Base-by-base conservation (phyloP, 257 asterid genomes). In the Nicotiana obtusifolia region DNA sequence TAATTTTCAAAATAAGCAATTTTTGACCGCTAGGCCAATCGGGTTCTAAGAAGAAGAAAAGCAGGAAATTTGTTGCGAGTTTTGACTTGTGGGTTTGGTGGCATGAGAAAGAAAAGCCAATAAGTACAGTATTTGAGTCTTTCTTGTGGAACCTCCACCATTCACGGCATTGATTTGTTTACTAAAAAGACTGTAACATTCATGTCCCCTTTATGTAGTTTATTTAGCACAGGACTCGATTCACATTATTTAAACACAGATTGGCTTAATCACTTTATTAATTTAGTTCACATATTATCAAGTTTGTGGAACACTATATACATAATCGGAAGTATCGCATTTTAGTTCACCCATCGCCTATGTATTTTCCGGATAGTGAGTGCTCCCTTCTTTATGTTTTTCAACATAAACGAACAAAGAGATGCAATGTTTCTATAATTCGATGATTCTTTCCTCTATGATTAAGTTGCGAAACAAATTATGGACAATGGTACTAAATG, bases 121-220 rank as follows among this genome's bases (percentile, higher is more conserved):
- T 68, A 5, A 26, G 6, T 26, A 1, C 30, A 3, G 4, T 6
- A 0, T 35, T 68, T 20, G n/a, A 69, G 77, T 69, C 5, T n/a
- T 41, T 69, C 13, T 13, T 3, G 37, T 44, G 20, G 78, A 15
- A 13, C 83, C 80, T 78, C 88, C 93, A 85, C 82, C 91, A 90
- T 81, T 90, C 85, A 83, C 93, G 97, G 84, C 92, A 44, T 85
- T 81, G 85, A 90, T 84, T 84, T 71, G 4, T 71, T 71, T 41
- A 67, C 28, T 37, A 10, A 37, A 37, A 60, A 85, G 80, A 80
- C 14, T 71, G 54, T 22, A 30, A 64, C 31, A 16, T 10, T 30
- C n/a, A 19, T 60, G 30, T 3, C 65, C 6, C 20, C 24, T 17
- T 56, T 56, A 17, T 17, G 10, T 17, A 7, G 11, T 56, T 56